Conservation (phyloP, 129 eudicot genomes). For the Centella asiatica region DNA sequence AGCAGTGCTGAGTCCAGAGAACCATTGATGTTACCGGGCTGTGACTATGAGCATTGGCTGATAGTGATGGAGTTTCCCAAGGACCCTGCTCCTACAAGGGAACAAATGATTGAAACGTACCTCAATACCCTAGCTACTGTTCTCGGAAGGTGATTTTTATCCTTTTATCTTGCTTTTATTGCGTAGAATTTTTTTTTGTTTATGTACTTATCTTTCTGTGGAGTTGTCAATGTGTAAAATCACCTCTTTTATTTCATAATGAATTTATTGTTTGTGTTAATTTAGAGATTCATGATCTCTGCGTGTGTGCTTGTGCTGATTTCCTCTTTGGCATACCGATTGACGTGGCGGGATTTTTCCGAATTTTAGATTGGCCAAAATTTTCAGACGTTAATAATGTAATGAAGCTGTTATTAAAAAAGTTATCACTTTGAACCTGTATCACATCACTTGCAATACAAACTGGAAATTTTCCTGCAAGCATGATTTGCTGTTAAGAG, state of each 20-base stretch:
- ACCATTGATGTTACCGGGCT: slow-evolving; percentile 93
- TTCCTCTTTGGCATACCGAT: too few relatives aligned
- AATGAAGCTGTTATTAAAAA: neutral
- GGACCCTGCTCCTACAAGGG: slow-evolving; percentile 78
- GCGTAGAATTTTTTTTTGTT: too few relatives aligned
- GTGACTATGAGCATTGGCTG: slow-evolving; percentile 92
- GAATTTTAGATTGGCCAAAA: neutral
- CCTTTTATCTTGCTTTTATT: neutral
- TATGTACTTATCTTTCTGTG: too few relatives aligned
- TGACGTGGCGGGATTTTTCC: too few relatives aligned
- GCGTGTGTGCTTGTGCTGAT: too few relatives aligned
- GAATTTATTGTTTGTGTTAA: too few relatives aligned
- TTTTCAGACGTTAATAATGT: neutral
- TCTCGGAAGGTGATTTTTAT: slow-evolving; percentile 61
- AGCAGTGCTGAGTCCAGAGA: slow-evolving; percentile 67
- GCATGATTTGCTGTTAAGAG: neutral
- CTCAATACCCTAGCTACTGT: slow-evolving; percentile 83
- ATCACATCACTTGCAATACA: neutral
- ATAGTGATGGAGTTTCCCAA: slow-evolving; percentile 97
- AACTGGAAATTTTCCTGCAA: neutral
- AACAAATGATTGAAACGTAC: slow-evolving; percentile 94
- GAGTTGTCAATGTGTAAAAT: too few relatives aligned
- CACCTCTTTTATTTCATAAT: too few relatives aligned
- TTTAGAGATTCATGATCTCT: too few relatives aligned
- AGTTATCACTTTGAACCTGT: neutral